These are phyloP conservation scores for Rheum nobile DNA, from an alignment of 148 eudicot genomes.

Conservation along the genomic window DNA sequence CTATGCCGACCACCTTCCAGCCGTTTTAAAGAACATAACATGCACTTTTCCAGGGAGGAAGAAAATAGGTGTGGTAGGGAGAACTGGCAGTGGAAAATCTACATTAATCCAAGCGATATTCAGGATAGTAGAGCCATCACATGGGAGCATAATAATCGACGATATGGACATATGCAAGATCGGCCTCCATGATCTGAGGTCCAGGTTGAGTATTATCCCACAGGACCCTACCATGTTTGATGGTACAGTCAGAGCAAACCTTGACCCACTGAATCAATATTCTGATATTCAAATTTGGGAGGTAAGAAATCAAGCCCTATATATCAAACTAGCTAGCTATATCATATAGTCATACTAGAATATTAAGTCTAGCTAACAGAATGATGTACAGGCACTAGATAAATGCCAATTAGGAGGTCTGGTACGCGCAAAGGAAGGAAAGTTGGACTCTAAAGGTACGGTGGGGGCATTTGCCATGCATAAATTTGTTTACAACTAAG, in stretches of 20 bases:
- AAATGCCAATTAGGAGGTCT: constrained; percentile 84
- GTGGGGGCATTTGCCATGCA: too few species aligned
- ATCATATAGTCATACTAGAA: too few species aligned
- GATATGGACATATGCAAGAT: constrained; percentile 61
- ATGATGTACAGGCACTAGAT: constrained; percentile 64
- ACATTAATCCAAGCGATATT: constrained; percentile 92
- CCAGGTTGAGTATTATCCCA: constrained; percentile 89
- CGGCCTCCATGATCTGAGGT: constrained; percentile 86
- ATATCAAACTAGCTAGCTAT: too few species aligned
- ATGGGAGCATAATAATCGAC: constrained; percentile 73
- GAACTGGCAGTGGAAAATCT: constrained; percentile 97
- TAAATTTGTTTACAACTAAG: too few species aligned
- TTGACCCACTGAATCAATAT: constrained; percentile 70
- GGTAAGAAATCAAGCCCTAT: constrained; percentile 30
- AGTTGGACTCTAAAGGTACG: constrained; percentile 62
- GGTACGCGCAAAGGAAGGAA: constrained; percentile 70
- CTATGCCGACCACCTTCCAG: constrained; percentile 91
- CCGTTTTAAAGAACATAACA: constrained; percentile 70
- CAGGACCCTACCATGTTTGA: constrained; percentile 98
- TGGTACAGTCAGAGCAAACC: constrained; percentile 83
- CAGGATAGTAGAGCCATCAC: constrained; percentile 71
- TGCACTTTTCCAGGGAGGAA: constrained; percentile 88
- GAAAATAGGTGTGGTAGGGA: constrained; percentile 86
- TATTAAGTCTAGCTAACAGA: too few species aligned
- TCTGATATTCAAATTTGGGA: constrained; percentile 76